Percentiles rank a stretch among this genome's conserved stretches.
These are phyloP conservation scores for Pichia cephalocereana DNA, from an alignment of 805 yeast species.

Conservation along the genomic window DNA sequence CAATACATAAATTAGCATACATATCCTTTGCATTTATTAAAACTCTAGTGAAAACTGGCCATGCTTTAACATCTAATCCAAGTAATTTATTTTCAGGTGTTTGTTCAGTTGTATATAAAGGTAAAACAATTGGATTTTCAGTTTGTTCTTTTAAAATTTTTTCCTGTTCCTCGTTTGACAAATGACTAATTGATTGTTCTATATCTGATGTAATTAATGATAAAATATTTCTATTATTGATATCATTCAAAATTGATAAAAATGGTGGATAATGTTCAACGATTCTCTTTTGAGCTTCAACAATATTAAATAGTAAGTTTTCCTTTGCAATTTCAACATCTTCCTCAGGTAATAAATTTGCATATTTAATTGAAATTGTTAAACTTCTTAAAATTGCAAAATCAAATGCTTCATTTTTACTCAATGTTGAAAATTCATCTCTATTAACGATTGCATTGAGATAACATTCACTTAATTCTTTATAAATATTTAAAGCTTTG, in stretches of 20 bases:
- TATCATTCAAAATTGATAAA: constrained; percentile 14
- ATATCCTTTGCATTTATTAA: constrained; percentile 19
- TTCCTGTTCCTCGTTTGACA: constrained; percentile 5
- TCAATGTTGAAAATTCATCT: constrained; percentile 4
- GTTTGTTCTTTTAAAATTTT: constrained; percentile 9
- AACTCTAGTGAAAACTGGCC: constrained; percentile 21
- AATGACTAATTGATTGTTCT: constrained; percentile 4
- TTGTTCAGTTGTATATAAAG: constrained; percentile 14
- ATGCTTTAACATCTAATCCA: constrained; percentile 17
- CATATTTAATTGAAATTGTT: constrained; percentile 17
- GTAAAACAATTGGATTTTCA: constrained; percentile 14
- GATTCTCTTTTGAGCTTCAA: constrained; percentile 18
- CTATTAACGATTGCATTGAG: constrained; percentile 7
- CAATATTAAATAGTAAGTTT: constrained; percentile 15
- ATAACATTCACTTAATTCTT: constrained; percentile 11
- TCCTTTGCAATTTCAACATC: constrained; percentile 15
- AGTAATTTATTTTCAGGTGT: constrained; percentile 17
- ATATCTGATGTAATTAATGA: constrained; percentile 9
- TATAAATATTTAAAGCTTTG: constrained; percentile 21
- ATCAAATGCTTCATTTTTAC: constrained; percentile 9
- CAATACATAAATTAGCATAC: constrained; percentile 19
- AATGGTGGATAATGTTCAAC: constrained; percentile 20
- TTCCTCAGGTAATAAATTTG: constrained; percentile 16
- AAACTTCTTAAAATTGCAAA: constrained; percentile 15
- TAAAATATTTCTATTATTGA: constrained; percentile 10